Conservation (phyloP, 1,284 basidiomycete species). For the Peniophora sp. region DNA sequence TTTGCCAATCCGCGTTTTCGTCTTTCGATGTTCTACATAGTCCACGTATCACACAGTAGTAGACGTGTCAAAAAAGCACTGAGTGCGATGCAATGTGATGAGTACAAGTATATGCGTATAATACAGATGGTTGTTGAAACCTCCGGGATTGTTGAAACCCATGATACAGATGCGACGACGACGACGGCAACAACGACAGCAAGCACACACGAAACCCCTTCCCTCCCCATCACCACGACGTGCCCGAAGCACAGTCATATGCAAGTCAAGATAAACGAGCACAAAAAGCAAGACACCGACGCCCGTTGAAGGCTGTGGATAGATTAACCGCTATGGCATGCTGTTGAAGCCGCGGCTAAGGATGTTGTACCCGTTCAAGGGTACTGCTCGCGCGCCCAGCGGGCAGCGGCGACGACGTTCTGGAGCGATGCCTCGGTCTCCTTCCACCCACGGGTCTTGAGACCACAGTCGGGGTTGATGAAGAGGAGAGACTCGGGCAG, state of each 20-base stretch:
- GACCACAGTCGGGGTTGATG: constrained; percentile 90
- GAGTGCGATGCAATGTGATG: not conserved
- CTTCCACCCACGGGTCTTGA: constrained; percentile 95
- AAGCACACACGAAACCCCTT: not conserved
- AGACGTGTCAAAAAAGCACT: no score
- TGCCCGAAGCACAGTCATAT: constrained; percentile 19
- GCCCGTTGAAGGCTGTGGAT: constrained; percentile 26
- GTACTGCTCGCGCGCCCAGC: constrained; percentile 81
- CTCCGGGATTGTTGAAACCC: constrained; percentile 28
- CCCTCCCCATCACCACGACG: not conserved
- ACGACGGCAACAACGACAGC: constrained; percentile 11
- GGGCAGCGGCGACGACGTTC: constrained; percentile 87
- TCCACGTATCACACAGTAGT: no score
- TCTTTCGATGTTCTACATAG: no score
- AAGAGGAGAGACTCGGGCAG: constrained; percentile 78
- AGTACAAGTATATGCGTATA: constrained; percentile 1
- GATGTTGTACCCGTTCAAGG: constrained; percentile 42
- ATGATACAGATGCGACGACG: not conserved
- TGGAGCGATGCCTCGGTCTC: constrained; percentile 87
- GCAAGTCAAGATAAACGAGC: constrained; percentile 23
- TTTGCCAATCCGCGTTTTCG: no score
- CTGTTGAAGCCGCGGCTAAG: constrained; percentile 79
- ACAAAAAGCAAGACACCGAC: constrained; percentile 1
- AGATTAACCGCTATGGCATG: constrained; percentile 45
- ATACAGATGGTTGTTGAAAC: constrained; percentile 13